Evolutionary conservation across 2,329 filamentous ascomycete species (phyloP), one percentile per base, ranked within the genome.

Genomic region (Metarhizium rileyi): DNA sequence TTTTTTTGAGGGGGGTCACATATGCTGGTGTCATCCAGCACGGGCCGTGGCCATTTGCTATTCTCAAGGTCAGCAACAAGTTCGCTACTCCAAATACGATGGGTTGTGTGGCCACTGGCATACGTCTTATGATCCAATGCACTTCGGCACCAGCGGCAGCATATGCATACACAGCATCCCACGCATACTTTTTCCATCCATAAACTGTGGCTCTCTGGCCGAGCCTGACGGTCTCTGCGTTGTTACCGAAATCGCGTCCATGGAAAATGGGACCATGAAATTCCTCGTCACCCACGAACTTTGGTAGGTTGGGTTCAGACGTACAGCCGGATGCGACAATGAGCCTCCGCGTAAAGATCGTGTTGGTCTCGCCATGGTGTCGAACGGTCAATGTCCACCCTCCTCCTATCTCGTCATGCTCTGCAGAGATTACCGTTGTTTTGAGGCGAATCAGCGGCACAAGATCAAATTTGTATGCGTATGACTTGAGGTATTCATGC

Each of bases 1-100:
- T 81, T 51, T 74, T 75, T 61, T 83, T 83, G n/a, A 86, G 60
- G 0, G 83, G 82, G 1, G 83, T 86, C 16, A 87, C 81, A 49
- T 79, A 80, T 1, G 76, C 65, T 1, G 78, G 77, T 0, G 77
- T 65, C 63, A 85, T 71, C 72, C 71, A 85, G 0, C 71, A 68
- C 0, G 82, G 79, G 0, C 82, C 81, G 51, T 78, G 74, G 2
- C 80, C 80, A 26, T 65, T 71, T 28, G 60, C 65, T 67, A 36
- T 52, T 3, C 38, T 4, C 33, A 26, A 20, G 2, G 7, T 27
- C 49, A 27, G 48, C 47, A 42, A 22, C 7, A 52, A 40, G n/a
- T n/a, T 36, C n/a, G n/a, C n/a, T 16, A 9, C 26, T 30, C 20
- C 18, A 18, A 7, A 33, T 12, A 0, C 12, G 2, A 5, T n/a